Base-by-base conservation (phyloP, 2,329 filamentous ascomycete genomes). In the Fusarium drepaniforme region DNA sequence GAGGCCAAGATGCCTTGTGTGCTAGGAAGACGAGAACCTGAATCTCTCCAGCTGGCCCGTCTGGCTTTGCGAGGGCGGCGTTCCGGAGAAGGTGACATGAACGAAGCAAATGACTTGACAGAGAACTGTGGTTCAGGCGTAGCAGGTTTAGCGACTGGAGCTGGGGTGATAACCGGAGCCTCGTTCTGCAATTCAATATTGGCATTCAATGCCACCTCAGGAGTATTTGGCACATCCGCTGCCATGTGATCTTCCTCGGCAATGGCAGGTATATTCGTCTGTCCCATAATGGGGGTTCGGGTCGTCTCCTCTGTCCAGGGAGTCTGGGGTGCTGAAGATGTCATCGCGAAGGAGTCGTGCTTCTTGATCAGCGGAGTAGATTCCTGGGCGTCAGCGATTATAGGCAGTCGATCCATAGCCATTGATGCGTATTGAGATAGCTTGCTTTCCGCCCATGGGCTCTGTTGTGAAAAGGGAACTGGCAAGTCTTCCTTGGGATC, bases 21-120 rank as follows among this genome's bases (percentile, higher is more conserved):
- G 65, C 79, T 81, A 2, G 82, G 79, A 7, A 81, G 77, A 25
- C 75, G 78, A 21, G 74, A 74, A 11, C 69, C 70, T 7, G 76
- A 78, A 51, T 73, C 76, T 68, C 68, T 75, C 44, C 70, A 77
- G 23, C 74, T 76, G n/a, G 53, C 64, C 46, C 42, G 61, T 18
- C 64, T 73, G 8, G 44, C 64, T 70, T 67, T 53, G 30, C 70
- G 73, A 33, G 76, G 71, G 16, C 72, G 74, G n/a, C 75, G 81
- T 46, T 84, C 82, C 1, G 88, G 86, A 0, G 88, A 88, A 1
- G 87, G 85, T 1, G 86, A 86, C 76, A 88, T 85, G 76, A 90
- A 90, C 2, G 85, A 85, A 1, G 86, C 84, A 76, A 90, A 90
- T 0, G 88, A 85, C 71, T 87, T 88, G 74, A 89, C 83, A 0